A percentile compares a stretch with the other conserved stretches of the same genome.
Evolutionary conservation across 2,329 filamentous ascomycete genomes (phyloP).

Genomic region (Chaetomium sp.): DNA sequence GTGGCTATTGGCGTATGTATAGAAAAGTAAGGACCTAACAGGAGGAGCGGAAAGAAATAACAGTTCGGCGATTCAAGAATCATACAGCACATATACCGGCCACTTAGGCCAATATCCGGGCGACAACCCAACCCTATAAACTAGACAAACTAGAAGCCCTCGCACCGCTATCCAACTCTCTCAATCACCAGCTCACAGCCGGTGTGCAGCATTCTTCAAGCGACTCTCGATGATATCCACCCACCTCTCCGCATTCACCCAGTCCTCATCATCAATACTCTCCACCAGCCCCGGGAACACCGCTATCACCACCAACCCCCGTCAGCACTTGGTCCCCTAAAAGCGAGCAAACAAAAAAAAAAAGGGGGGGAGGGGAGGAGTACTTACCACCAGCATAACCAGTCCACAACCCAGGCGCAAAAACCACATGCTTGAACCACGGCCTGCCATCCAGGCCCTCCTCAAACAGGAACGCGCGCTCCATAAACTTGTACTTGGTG

Average conservation of each 20-base stretch:
- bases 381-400: conserved; percentile 76
- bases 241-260: conserved; percentile 60
- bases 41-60: background rate
- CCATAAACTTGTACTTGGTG: conserved; percentile 78
- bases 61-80: background rate
- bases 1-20: background rate
- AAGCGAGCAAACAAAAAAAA: background rate
- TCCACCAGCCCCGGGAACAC: conserved; percentile 66
- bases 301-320: conserved; percentile 41
- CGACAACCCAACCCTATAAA: background rate
- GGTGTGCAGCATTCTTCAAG: conserved; percentile 51
- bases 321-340: conserved; percentile 22
- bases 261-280: conserved; percentile 63
- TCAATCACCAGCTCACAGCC: conserved; percentile 35
- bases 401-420: conserved; percentile 88
- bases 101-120: background rate
- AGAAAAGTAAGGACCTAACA: background rate
- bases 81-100: background rate
- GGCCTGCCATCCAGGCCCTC: conserved; percentile 74
- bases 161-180: background rate
- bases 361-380: background rate
- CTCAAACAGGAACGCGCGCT: conserved; percentile 76
- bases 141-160: background rate
- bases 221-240: conserved; percentile 56
- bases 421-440: conserved; percentile 96